Percentiles rank a stretch among this genome's conserved stretches.
phyloP scores from a whole-genome alignment of 768 basidiomycete genomes.

The Podaxis carcinomalis region DNA sequence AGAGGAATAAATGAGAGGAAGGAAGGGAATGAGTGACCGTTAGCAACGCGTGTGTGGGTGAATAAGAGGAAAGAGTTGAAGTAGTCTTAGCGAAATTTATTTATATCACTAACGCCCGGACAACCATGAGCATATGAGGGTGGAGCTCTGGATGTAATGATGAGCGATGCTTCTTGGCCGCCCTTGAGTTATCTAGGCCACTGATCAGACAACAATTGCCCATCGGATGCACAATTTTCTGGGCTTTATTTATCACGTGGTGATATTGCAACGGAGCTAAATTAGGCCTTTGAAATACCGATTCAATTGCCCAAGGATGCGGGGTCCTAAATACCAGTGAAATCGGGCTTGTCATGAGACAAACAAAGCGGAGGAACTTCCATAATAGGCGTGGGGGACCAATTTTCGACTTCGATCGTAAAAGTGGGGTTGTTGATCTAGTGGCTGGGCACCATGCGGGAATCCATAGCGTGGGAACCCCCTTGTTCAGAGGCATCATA shows the following conservation, averaged over 20 bases:
- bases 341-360: no score
- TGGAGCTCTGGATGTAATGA: not conserved
- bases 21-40: not conserved
- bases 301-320: no score
- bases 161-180: not conserved
- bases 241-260: not conserved
- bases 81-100: not conserved
- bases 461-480: no score
- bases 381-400: not conserved
- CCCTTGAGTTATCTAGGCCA: not conserved
- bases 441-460: not conserved
- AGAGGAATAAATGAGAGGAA: not conserved
- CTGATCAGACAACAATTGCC: not conserved
- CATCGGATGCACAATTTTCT: not conserved
- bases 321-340: no score
- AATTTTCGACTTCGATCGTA: not conserved
- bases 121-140: not conserved
- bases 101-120: not conserved
- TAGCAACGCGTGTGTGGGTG: not conserved
- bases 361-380: not conserved
- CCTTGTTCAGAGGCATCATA: no score
- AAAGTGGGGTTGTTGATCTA: not conserved
- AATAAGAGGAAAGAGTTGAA: not conserved
- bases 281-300: no score
- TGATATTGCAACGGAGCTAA: no score